Evolutionary conservation across 139 green algal genomes (phyloP).

Genomic region (Haematococcus lacustris): DNA sequence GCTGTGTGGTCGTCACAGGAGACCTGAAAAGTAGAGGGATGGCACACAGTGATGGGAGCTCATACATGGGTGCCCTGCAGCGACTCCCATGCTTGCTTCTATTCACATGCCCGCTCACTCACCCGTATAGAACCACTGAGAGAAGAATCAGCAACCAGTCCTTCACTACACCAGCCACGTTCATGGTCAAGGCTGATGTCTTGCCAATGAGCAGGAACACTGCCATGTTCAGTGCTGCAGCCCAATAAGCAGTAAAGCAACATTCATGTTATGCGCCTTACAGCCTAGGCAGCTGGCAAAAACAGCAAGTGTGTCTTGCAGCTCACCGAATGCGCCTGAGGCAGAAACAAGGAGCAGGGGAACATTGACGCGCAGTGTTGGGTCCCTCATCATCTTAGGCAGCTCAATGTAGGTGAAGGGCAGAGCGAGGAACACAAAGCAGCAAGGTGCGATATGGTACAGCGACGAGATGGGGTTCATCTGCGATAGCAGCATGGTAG

Average conservation of each 20-base stretch:
- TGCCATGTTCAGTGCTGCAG: slow-evolving; percentile 76
- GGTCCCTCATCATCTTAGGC: slow-evolving; percentile 44
- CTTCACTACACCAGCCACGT: slow-evolving; percentile 77
- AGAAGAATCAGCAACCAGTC: slow-evolving; percentile 50
- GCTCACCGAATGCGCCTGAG: slow-evolving; percentile 38
- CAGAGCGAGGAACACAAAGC: slow-evolving; percentile 54
- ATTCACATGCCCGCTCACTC: no score
- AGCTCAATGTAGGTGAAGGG: slow-evolving; percentile 59
- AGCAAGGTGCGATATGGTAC: slow-evolving; percentile 71
- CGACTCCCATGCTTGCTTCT: no score
- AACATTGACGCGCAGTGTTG: slow-evolving; percentile 32
- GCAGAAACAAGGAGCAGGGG: slow-evolving; percentile 35
- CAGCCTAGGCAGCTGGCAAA: no score
- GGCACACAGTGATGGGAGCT: no score
- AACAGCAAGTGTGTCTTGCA: no score
- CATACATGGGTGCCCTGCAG: no score
- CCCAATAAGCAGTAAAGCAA: no score
- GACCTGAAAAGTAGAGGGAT: no score
- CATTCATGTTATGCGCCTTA: no score
- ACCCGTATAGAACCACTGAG: slow-evolving; percentile 40
- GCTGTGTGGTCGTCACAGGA: slow-evolving; percentile 49
- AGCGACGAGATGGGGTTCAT: slow-evolving; percentile 81
- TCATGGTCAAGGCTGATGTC: slow-evolving; percentile 63
- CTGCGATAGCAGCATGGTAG: slow-evolving; percentile 14
- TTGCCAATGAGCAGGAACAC: slow-evolving; percentile 88